Evolutionary conservation across 108 stramenopile genomes (phyloP), one percentile per base, ranked within the genome.

Genomic region (Skeletonema menzelii): DNA sequence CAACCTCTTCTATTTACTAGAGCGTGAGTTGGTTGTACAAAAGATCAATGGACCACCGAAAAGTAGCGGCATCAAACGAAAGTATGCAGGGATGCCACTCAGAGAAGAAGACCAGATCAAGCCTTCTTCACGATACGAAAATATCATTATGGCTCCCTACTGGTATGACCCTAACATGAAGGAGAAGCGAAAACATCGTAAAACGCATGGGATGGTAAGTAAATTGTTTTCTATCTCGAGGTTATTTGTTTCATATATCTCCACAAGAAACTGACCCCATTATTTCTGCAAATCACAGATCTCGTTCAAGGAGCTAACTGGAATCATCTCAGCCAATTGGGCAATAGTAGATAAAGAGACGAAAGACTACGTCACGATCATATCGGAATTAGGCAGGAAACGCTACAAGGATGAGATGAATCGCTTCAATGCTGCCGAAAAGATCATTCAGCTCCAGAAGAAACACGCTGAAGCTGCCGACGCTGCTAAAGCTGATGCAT

Each of bases 1-100:
- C 56, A 79, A 79, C 53, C 66, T 79, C 27, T 79, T 79, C 59
- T 79, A 73, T 46, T 59, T 79, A n/a, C 56, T 79, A 24, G 79
- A 79, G 55, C 71, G 79, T 40, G 79, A 79, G 37, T 53, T 68
- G 61, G 38, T 73, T 13, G 72, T 79, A 4, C 79, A 79, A 65
- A 67, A 72, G 1, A 56, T 63, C 56, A 12, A 24, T 26, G 61
- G 63, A 17, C 37, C 55, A 17, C 53, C 38, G 40, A 20, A 22
- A 42, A 5, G 30, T 27, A 53, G 24, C 22, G 40, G 8, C 27
- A 7, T n/a, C 22, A 22, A 38, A 8, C 22, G 26, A 27, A n/a
- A 44, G 42, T 3, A 62, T n/a, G 30, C 19, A 49, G 38, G 10
- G 19, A 37, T 35, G 5, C 6, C 19, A 34, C 31, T 38, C 26